phyloP scores from a whole-genome alignment of 2,329 filamentous ascomycete species.

The Epichloe sp. region DNA sequence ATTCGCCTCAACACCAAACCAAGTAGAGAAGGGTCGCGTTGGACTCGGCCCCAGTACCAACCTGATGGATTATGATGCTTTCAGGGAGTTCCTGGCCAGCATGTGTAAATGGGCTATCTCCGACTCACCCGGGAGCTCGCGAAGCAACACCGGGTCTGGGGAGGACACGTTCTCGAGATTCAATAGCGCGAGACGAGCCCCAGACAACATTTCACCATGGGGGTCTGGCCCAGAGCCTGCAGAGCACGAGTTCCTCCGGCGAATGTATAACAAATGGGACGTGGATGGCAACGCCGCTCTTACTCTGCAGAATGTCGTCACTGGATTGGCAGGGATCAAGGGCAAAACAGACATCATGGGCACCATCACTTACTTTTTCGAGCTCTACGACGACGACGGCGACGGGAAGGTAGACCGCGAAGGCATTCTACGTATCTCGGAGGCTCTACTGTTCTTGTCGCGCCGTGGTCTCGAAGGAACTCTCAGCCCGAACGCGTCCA shows the following conservation, averaged over 20 bases:
- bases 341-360: slow-evolving; percentile 94
- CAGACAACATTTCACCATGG: slow-evolving; percentile 37
- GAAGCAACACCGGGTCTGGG: slow-evolving; percentile 32
- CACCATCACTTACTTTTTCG: slow-evolving; percentile 94
- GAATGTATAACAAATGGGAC: slow-evolving; percentile 84
- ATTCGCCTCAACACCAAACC: slow-evolving; percentile 26
- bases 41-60: slow-evolving; percentile 81
- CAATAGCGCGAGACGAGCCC: slow-evolving; percentile 37
- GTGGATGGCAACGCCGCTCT: slow-evolving; percentile 62
- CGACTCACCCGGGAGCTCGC: slow-evolving; percentile 57
- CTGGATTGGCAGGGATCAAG: slow-evolving; percentile 80
- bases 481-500: slow-evolving; percentile 51
- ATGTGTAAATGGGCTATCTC: slow-evolving; percentile 89
- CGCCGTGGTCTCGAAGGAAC: slow-evolving; percentile 71
- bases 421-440: slow-evolving; percentile 87
- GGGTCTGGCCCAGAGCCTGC: slow-evolving; percentile 54
- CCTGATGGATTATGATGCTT: slow-evolving; percentile 94
- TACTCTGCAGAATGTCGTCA: slow-evolving; percentile 83
- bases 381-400: slow-evolving; percentile 85
- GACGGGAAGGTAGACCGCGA: slow-evolving; percentile 90
- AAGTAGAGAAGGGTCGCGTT: slow-evolving; percentile 71
- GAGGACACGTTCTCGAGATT: slow-evolving; percentile 47
- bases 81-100: slow-evolving; percentile 81
- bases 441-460: slow-evolving; percentile 85
- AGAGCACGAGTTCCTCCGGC: slow-evolving; percentile 86